Percentiles rank a stretch among this genome's conserved stretches.
Conservation (phyloP, 2,329 filamentous ascomycete genomes). For the Penicillium sp. region DNA sequence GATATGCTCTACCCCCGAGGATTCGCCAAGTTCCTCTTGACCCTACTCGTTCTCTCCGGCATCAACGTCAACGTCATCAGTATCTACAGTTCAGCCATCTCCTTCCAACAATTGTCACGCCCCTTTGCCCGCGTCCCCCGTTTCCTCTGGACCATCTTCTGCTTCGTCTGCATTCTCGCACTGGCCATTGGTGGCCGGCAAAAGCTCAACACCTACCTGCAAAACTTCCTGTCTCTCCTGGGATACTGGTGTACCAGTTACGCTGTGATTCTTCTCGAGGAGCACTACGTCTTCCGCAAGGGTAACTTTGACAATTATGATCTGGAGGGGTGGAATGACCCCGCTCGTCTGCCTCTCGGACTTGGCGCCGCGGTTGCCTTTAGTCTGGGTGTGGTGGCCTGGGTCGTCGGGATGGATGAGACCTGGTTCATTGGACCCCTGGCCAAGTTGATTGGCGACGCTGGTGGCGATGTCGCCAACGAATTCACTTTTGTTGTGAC, state of each 20-base stretch:
- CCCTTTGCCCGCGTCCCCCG: conserved; percentile 43
- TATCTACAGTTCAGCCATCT: conserved; percentile 35
- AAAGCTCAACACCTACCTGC: conserved; percentile 40
- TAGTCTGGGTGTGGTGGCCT: conserved; percentile 42
- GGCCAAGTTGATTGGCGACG: conserved; percentile 40
- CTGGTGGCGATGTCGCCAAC: conserved; percentile 49
- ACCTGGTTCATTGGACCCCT: conserved; percentile 50
- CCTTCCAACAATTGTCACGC: conserved; percentile 38
- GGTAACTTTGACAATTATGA: conserved; percentile 43
- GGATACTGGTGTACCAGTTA: conserved; percentile 49
- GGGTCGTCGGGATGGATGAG: conserved; percentile 55
- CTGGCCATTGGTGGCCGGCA: conserved; percentile 42
- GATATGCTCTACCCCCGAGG: conserved; percentile 19
- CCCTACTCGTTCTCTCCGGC: conserved; percentile 32
- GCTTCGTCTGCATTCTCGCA: conserved; percentile 42
- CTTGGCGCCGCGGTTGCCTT: conserved; percentile 43
- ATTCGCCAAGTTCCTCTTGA: conserved; percentile 31
- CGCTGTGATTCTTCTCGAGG: conserved; percentile 44
- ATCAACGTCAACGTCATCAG: conserved; percentile 41
- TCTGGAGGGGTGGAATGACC: conserved; percentile 46
- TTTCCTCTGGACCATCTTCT: conserved; percentile 45
- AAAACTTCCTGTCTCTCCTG: conserved; percentile 46
- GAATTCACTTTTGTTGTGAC: conserved; percentile 50
- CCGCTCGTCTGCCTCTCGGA: conserved; percentile 40
- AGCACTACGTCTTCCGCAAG: conserved; percentile 46